Conservation (phyloP, 768 basidiomycete species). For the Strobilomyces confusus region DNA sequence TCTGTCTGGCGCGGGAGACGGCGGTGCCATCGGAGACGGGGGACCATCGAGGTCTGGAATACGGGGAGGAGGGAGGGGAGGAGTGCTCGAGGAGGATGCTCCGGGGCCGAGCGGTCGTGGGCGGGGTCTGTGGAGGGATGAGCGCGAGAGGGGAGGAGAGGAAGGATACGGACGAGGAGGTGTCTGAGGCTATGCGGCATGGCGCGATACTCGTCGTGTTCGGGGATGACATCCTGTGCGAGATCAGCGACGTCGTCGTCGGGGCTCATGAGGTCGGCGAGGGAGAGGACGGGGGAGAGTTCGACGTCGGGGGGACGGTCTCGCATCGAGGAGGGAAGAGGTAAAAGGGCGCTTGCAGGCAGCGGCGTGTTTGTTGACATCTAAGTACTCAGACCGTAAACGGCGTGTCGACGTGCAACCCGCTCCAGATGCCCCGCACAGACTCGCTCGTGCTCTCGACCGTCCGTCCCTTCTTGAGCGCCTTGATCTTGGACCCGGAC, state of each 20-base stretch:
- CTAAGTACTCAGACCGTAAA: conserved; percentile 41
- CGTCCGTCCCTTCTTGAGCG: conserved; percentile 58
- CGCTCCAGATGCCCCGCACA: conserved; percentile 87
- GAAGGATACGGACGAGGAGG: conserved; percentile 24
- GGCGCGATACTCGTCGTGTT: conserved; percentile 24
- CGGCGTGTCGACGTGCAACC: conserved; percentile 75
- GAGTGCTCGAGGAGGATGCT: conserved; percentile 28
- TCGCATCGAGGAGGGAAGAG: neutral
- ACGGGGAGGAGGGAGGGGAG: conserved; percentile 13
- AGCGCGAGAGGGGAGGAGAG: neutral
- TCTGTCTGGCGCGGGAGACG: conserved; percentile 29
- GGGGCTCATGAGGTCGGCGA: conserved; percentile 29
- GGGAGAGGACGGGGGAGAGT: conserved; percentile 7
- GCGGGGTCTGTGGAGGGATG: conserved; percentile 20
- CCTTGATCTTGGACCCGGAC: conserved; percentile 81
- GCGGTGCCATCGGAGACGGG: conserved; percentile 11
- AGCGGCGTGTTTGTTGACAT: conserved; percentile 32
- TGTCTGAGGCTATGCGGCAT: conserved; percentile 31
- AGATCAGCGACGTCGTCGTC: conserved; percentile 21
- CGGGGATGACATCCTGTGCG: conserved; percentile 27
- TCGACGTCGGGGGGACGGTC: conserved; percentile 6
- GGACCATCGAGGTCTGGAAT: conserved; percentile 19
- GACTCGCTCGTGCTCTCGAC: conserved; percentile 80
- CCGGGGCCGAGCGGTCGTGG: conserved; percentile 7
- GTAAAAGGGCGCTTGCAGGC: conserved; percentile 24